These are phyloP conservation scores for Periconia sp. DNA, from an alignment of 2,329 filamentous ascomycete genomes.

Conservation along the genomic window DNA sequence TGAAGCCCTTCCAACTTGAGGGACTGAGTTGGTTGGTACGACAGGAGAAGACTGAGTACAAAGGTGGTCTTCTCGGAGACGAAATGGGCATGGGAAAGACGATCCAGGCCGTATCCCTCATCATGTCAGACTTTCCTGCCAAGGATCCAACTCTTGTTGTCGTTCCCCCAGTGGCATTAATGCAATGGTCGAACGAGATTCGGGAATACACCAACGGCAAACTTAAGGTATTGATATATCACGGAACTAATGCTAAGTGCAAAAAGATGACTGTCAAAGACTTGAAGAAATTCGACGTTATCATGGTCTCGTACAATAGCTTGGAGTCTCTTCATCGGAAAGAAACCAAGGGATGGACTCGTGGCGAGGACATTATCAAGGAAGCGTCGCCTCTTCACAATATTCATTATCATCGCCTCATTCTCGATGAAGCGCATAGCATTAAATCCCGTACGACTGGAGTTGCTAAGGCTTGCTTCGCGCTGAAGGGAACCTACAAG, in stretches of 20 bases:
- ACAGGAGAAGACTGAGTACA: slow-evolving; percentile 86
- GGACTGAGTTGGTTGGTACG: slow-evolving; percentile 92
- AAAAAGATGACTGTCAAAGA: slow-evolving; percentile 78
- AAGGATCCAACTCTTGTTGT: slow-evolving; percentile 84
- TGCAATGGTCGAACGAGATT: slow-evolving; percentile 80
- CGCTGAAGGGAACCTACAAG: slow-evolving; percentile 83
- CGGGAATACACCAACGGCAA: slow-evolving; percentile 79
- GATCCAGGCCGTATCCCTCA: slow-evolving; percentile 94
- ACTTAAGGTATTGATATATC: slow-evolving; percentile 88
- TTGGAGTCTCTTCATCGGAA: slow-evolving; percentile 92
- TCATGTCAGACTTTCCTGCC: slow-evolving; percentile 96
- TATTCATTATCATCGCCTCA: slow-evolving; percentile 86
- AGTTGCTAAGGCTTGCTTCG: slow-evolving; percentile 94
- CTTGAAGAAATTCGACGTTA: slow-evolving; percentile 84
- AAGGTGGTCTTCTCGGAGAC: slow-evolving; percentile 88
- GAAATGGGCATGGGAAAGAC: slow-evolving; percentile 99
- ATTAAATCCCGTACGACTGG: slow-evolving; percentile 91
- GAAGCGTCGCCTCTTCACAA: slow-evolving; percentile 79
- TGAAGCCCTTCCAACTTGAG: slow-evolving; percentile 94
- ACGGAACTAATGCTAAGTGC: slow-evolving; percentile 82
- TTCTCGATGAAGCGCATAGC: slow-evolving; percentile 93
- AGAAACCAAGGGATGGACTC: slow-evolving; percentile 86
- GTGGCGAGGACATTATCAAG: slow-evolving; percentile 80
- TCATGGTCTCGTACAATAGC: slow-evolving; percentile 95
- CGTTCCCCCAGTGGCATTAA: slow-evolving; percentile 89